Evolutionary conservation across 208 protist genomes (phyloP).

Genomic region (Trypanosoma boissoni): DNA sequence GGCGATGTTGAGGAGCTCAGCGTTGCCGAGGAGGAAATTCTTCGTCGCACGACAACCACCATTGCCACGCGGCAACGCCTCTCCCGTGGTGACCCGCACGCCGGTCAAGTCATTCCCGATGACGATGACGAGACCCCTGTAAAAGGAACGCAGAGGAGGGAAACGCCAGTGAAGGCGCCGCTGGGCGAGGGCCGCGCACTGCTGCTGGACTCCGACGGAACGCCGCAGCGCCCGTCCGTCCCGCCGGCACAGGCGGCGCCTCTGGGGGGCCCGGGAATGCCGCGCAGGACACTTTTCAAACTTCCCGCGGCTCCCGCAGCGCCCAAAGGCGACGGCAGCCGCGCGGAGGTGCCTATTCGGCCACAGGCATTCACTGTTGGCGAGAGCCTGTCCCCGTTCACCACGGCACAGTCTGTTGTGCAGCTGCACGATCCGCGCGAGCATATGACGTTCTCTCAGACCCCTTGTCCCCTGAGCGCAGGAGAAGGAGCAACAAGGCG

Average conservation of each 20-base stretch:
- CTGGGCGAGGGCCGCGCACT: constrained; percentile 3
- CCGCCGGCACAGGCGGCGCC: constrained; percentile 7
- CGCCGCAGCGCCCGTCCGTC: constrained; percentile 7
- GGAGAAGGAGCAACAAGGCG: constrained; percentile 8
- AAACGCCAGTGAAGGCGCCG: no score
- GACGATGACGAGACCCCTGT: not conserved
- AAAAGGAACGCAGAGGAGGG: not conserved
- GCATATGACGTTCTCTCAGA: no score
- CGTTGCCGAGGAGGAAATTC: constrained; percentile 43
- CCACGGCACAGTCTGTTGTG: constrained; percentile 30
- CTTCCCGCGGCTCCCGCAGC: not conserved
- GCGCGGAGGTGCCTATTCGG: constrained; percentile 4
- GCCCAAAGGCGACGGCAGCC: not conserved
- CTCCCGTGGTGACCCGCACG: constrained; percentile 20
- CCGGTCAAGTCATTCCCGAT: constrained; percentile 19
- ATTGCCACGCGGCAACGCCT: constrained; percentile 46
- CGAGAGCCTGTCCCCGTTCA: constrained; percentile 20
- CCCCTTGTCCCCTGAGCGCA: no score
- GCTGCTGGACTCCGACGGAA: constrained; percentile 22
- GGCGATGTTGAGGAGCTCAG: constrained; percentile 77
- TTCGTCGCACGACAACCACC: constrained; percentile 45
- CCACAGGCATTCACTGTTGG: constrained; percentile 1
- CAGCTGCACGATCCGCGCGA: constrained; percentile 36
- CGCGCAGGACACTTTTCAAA: constrained; percentile 42
- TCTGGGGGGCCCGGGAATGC: constrained; percentile 27